Conservation (phyloP, 768 basidiomycete species). For the Lentinus brumalis region DNA sequence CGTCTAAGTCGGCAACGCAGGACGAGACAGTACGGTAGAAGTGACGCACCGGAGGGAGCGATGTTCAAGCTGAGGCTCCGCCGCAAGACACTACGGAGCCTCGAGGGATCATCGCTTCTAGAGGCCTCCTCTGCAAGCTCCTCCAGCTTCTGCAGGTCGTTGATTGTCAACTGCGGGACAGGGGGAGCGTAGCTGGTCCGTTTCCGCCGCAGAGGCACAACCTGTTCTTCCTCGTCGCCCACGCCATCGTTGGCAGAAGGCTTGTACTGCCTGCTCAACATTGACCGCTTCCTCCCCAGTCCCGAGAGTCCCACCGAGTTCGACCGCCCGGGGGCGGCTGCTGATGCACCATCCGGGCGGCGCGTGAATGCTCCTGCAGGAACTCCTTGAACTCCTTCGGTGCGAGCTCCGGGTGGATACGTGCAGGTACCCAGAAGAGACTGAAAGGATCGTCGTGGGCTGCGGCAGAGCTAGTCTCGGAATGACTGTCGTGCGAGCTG, state of each 20-base stretch:
- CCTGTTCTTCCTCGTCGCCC: constrained; percentile 55
- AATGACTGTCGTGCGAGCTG: constrained; percentile 44
- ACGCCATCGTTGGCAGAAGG: constrained; percentile 78
- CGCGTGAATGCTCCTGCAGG: constrained; percentile 86
- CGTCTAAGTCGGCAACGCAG: constrained; percentile 5
- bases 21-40: constrained; percentile 1
- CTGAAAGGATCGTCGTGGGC: constrained; percentile 77
- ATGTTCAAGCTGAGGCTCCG: constrained; percentile 88
- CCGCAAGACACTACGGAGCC: constrained; percentile 75
- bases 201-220: constrained; percentile 70
- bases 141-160: constrained; percentile 93
- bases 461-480: constrained; percentile 37
- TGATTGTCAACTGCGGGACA: constrained; percentile 86
- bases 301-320: constrained; percentile 45
- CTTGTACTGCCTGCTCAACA: constrained; percentile 93
- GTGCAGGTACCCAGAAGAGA: constrained; percentile 98
- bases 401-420: constrained; percentile 95
- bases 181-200: constrained; percentile 68
- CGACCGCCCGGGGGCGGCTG: constrained; percentile 39
- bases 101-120: constrained; percentile 77
- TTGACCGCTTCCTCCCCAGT: constrained; percentile 85
- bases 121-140: constrained; percentile 90
- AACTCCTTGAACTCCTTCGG: constrained; percentile 95
- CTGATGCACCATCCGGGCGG: constrained; percentile 47
- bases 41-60: constrained; percentile 75